Percentiles rank a stretch among this genome's conserved stretches.
Evolutionary conservation across 1,284 basidiomycete genomes (phyloP).

Genomic region (Apiotrichum brassicae): DNA sequence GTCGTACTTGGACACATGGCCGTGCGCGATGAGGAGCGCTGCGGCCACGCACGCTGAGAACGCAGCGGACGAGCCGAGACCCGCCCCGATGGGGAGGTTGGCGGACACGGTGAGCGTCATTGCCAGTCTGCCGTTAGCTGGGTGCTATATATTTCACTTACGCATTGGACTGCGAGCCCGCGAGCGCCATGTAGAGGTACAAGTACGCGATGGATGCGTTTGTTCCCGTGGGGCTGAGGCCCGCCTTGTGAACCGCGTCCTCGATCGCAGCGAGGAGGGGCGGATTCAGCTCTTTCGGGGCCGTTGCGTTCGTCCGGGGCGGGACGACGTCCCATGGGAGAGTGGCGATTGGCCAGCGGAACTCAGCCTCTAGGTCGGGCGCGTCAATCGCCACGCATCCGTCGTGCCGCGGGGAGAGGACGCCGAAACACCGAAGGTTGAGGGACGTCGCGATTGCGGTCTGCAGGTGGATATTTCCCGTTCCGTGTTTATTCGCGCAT

Average conservation of each 20-base stretch:
- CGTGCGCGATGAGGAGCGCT: slow-evolving; percentile 57
- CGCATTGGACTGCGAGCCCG: slow-evolving; percentile 53
- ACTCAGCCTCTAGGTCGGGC: slow-evolving; percentile 71
- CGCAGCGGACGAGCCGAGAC: slow-evolving; percentile 85
- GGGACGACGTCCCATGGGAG: slow-evolving; percentile 77
- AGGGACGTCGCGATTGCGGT: slow-evolving; percentile 94
- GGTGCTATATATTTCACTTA: slow-evolving; percentile 43
- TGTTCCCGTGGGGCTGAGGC: slow-evolving; percentile 49
- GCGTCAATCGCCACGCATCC: slow-evolving; percentile 70
- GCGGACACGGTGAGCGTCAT: slow-evolving; percentile 77
- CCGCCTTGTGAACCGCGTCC: slow-evolving; percentile 31
- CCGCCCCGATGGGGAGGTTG: slow-evolving; percentile 96
- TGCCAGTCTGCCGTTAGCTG: slow-evolving; percentile 20
- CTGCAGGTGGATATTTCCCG: no score
- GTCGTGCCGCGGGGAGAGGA: slow-evolving; percentile 68
- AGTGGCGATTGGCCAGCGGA: slow-evolving; percentile 72
- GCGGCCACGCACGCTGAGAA: slow-evolving; percentile 83
- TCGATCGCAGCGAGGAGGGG: slow-evolving; percentile 63
- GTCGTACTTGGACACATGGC: slow-evolving; percentile 38
- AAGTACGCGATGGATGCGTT: slow-evolving; percentile 77
- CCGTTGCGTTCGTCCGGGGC: slow-evolving; percentile 50
- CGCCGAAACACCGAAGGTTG: slow-evolving; percentile 88
- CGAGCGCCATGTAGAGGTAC: slow-evolving; percentile 85
- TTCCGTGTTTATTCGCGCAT: background rate
- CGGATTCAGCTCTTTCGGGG: slow-evolving; percentile 63